These are phyloP conservation scores for Microdochium nivale DNA, from an alignment of 2,329 filamentous ascomycete genomes.

Conservation along the genomic window DNA sequence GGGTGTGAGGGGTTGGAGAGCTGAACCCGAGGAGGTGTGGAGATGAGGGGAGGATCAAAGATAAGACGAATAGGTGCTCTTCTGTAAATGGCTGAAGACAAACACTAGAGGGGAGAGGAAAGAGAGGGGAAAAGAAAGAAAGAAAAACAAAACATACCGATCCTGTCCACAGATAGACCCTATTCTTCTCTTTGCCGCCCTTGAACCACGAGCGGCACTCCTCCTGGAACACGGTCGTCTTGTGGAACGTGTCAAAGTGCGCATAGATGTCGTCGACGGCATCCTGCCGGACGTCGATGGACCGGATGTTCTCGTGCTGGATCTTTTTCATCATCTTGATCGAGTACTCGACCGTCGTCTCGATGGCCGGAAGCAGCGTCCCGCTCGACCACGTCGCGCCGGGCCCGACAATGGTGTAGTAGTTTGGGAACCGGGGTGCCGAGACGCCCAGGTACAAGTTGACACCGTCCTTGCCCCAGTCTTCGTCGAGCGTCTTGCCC, in stretches of 20 bases:
- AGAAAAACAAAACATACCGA: conserved; percentile 14
- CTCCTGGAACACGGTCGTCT: conserved; percentile 14
- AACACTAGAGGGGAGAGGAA: too few species aligned
- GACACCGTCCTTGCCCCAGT: conserved; percentile 15
- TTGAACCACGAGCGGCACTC: conserved; percentile 26
- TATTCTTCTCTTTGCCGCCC: conserved; percentile 26
- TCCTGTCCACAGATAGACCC: conserved; percentile 36
- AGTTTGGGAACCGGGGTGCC: conserved; percentile 15
- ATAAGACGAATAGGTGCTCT: too few species aligned
- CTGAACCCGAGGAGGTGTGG: too few species aligned
- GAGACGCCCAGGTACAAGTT: conserved; percentile 20
- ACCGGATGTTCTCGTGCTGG: conserved; percentile 23
- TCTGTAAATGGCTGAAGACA: too few species aligned
- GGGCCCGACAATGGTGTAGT: conserved; percentile 23
- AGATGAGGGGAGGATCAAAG: too few species aligned
- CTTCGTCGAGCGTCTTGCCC: conserved; percentile 12
- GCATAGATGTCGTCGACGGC: conserved; percentile 22
- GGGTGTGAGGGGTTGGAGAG: too few species aligned
- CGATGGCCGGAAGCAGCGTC: conserved; percentile 31
- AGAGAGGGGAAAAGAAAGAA: background rate
- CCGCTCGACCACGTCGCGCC: conserved; percentile 34
- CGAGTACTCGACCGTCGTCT: conserved; percentile 29
- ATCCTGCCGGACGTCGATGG: conserved; percentile 24
- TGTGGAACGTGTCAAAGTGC: conserved; percentile 11
- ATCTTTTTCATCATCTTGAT: conserved; percentile 29